Evolutionary conservation across 495 filamentous ascomycete genomes (phyloP), one percentile per base, ranked within the genome.

Genomic region (Aspergillus saccharolyticus): DNA sequence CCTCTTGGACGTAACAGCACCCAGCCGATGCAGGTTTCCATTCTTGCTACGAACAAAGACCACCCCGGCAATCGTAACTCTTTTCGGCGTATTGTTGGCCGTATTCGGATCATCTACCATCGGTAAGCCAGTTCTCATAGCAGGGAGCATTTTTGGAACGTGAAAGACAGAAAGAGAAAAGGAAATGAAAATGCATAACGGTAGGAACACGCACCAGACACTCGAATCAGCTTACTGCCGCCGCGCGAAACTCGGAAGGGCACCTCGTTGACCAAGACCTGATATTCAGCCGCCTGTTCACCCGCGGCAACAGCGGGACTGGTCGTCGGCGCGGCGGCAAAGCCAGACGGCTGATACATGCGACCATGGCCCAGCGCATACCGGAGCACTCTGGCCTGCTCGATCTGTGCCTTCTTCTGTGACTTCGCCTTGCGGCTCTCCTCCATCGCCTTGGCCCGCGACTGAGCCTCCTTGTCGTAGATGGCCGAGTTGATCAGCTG

Each of bases 31-130:
- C 53, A 97, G 81, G 55, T 97, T 97, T 53, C 93, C 93, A 62
- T 87, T 88, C 69, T 94, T 96, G 71, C 89, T 96, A 54, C 93
- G 83, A 59, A 90, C 81, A 70, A 96, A 97, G 43, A 80, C 84
- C 55, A 97, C 90, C 50, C 92, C 92, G 28, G 85, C 90, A 59
- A 97, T 75, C 4, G 77, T 77, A 24, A 89, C 82, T 68, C 80
- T 80, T 71, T 92, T 96, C 0, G 93, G 93, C 6, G 92, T 96
- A 20, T 79, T 76, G 55, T 80, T 84, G 57, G 82, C 81, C 44
- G 80, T 76, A 68, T 84, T 87, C 39, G 71, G 70, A 60, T 86
- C 82, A 71, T 82, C 89, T 76, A 73, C 46, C 48, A 67, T 46
- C 49, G 57, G 75, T 85, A 72, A 85, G 81, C 70, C 59, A 63